Evolutionary conservation across 208 protist genomes (phyloP).

Genomic region (Naegleria fowleri): DNA sequence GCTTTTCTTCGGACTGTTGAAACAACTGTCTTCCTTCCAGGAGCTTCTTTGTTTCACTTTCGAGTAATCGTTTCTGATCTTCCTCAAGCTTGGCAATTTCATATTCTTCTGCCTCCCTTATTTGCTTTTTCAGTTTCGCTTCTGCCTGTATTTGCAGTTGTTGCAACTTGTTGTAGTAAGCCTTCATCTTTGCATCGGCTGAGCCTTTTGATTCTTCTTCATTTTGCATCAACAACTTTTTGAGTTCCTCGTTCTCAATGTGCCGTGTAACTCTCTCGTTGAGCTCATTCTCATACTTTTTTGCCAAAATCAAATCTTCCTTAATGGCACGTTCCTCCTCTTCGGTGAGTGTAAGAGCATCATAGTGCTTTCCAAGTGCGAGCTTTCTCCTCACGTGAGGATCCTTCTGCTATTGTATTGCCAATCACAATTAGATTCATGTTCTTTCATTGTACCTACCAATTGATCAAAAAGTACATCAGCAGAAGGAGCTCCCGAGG

Average conservation of each 20-base stretch:
- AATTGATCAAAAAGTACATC: not conserved
- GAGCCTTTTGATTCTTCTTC: not conserved
- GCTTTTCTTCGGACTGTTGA: not conserved
- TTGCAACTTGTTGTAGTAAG: not conserved
- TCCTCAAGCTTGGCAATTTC: not conserved
- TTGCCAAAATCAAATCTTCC: not conserved
- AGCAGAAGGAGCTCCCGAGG: not conserved
- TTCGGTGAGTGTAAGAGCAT: not conserved
- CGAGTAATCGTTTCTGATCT: not conserved
- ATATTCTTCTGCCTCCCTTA: conserved; percentile 5
- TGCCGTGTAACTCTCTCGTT: not conserved
- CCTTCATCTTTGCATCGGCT: not conserved
- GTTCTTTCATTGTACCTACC: not conserved
- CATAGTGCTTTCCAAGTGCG: not conserved
- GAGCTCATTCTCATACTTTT: not conserved
- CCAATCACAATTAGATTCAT: not conserved
- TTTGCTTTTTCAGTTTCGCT: not conserved
- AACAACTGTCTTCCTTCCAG: not conserved
- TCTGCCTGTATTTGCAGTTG: not conserved
- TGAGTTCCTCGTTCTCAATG: not conserved
- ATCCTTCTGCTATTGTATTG: not conserved
- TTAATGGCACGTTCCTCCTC: not conserved
- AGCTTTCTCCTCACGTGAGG: not conserved
- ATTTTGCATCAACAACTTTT: not conserved
- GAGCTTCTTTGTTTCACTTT: not conserved